Base-by-base conservation (phyloP, 495 filamentous ascomycete genomes). In the Penicillium fimorum region DNA sequence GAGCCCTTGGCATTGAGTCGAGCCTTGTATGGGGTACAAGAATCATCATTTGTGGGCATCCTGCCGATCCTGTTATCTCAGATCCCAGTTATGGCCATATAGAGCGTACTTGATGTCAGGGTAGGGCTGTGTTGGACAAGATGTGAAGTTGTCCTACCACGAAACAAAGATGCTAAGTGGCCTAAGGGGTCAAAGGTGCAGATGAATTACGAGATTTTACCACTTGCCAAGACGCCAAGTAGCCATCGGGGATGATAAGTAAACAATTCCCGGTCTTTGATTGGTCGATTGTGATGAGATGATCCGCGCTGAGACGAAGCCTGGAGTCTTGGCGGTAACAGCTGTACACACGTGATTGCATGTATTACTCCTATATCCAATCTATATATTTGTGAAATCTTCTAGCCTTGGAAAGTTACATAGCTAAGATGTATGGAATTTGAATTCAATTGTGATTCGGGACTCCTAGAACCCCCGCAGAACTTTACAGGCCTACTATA, bases 161-260 rank as follows among this genome's bases (percentile, higher is more conserved):
- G 30, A 51, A 22, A 37, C 41, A 25, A 30, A 27, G 43, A 50
- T 29, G 57, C 57, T 53, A 45, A 53, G n/a, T 24, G 25, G 25
- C 33, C 55, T 64, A 29, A 45, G 20, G 27, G 49, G 24, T 55
- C 49, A 24, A 52, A 40, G 43, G 25, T 42, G 50, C 55, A 15
- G 32, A 47, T 27, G 29, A 42, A 49, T 51, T 55, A 62, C 64
- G 44, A 53, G 60, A 64, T 53, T 58, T 64, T 66, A 67, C 66
- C 49, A 52, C 47, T 46, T 44, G 72, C 72, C 72, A 75, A 75
- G 72, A 29, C 46, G 72, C 72, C 72, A 73, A 73, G 71, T n/a
- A 40, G 35, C 53, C 33, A 58, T 29, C 58, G 59, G 62, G 60
- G 61, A 62, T 64, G 59, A 61, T 41, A 33, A 53, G 51, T 50